Evolutionary conservation across 2,329 filamentous ascomycete genomes (phyloP).

Genomic region (Colletotrichum chrysophilum): DNA sequence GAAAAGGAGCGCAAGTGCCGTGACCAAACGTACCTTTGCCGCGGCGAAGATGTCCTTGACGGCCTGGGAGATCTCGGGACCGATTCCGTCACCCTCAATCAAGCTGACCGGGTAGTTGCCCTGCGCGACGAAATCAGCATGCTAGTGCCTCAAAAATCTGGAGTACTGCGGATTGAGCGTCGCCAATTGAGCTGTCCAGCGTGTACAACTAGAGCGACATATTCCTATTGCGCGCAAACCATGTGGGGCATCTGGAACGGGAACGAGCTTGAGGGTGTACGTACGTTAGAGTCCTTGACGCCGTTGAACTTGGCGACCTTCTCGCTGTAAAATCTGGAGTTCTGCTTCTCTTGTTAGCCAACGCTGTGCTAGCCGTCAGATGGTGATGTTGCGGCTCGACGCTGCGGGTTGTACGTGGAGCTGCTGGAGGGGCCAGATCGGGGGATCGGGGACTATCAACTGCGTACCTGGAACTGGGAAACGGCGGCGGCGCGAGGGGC

Average conservation of each 20-base stretch:
- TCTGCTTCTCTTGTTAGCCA: slow-evolving; percentile 37
- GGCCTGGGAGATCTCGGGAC: slow-evolving; percentile 95
- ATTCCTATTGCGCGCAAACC: slow-evolving; percentile 9
- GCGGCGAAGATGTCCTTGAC: slow-evolving; percentile 99
- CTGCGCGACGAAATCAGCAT: slow-evolving; percentile 50
- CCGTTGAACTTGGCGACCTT: slow-evolving; percentile 94
- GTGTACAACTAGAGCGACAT: not conserved
- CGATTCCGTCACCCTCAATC: slow-evolving; percentile 99
- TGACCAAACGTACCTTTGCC: slow-evolving; percentile 72
- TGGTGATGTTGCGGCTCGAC: slow-evolving; percentile 8
- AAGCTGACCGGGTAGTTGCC: slow-evolving; percentile 95
- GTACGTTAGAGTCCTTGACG: slow-evolving; percentile 84
- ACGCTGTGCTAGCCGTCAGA: not conserved
- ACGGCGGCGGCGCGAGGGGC: slow-evolving; percentile 61
- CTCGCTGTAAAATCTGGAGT: slow-evolving; percentile 69
- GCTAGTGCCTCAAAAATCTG: slow-evolving; percentile 9
- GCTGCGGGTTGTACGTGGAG: not conserved
- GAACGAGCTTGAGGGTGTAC: slow-evolving; percentile 37
- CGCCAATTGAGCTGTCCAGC: slow-evolving; percentile 46
- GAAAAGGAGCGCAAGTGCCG: not conserved
- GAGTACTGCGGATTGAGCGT: not conserved
- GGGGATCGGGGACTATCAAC: slow-evolving; percentile 18
- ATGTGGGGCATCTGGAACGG: slow-evolving; percentile 5
- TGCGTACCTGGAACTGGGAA: slow-evolving; percentile 61
- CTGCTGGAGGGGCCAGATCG: slow-evolving; percentile 26